These are phyloP conservation scores for Flaveria floridana DNA, from an alignment of 140 eudicot species.

Conservation along the genomic window DNA sequence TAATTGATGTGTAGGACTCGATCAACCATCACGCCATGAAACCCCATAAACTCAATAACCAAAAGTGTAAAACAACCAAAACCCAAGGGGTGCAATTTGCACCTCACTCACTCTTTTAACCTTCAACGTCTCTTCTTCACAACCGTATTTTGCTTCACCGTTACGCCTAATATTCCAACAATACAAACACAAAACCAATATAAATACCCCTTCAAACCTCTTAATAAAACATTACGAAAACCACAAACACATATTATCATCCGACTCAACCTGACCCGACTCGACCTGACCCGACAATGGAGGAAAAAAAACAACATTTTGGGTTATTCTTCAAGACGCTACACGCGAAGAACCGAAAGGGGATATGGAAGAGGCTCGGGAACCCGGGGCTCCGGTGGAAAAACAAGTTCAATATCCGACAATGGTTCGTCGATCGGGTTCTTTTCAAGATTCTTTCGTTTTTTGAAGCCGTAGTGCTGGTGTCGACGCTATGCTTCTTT, in stretches of 20 bases:
- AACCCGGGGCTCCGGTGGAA: conserved; percentile 41
- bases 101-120: neutral
- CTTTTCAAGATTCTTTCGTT: conserved; percentile 45
- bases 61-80: conserved; percentile 4
- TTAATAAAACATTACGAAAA: neutral
- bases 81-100: conserved; percentile 16
- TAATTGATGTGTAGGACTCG: neutral
- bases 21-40: neutral
- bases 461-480: conserved; percentile 47
- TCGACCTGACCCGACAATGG: neutral
- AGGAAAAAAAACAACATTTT: conserved; percentile 36
- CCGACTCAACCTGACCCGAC: neutral
- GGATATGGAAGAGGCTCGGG: conserved; percentile 22
- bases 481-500: conserved; percentile 50
- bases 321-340: conserved; percentile 32
- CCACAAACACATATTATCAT: neutral
- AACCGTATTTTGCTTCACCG: neutral
- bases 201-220: conserved; percentile 16
- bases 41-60: conserved; percentile 14
- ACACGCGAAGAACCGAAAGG: conserved; percentile 28
- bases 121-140: conserved; percentile 29
- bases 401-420: conserved; percentile 29
- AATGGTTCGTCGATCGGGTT: conserved; percentile 49
- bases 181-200: conserved; percentile 22
- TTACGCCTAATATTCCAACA: neutral